Evolutionary conservation across 495 filamentous ascomycete genomes (phyloP).

Genomic region (Cercophora newfieldiana): DNA sequence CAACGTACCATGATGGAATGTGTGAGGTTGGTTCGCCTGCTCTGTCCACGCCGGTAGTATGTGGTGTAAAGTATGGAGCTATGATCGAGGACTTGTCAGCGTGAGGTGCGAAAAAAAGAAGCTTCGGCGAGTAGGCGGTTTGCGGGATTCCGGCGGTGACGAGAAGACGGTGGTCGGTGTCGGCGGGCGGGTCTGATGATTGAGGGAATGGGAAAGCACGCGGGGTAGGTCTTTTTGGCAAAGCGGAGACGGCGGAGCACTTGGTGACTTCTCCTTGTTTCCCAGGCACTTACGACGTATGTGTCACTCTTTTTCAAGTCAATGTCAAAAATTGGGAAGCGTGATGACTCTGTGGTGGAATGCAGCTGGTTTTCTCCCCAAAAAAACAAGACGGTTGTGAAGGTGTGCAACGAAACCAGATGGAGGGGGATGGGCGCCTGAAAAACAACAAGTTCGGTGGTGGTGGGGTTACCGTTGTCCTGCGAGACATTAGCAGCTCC

Average conservation of each 20-base stretch:
- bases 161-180: constrained; percentile 5
- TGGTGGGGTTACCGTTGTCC: constrained; percentile 30
- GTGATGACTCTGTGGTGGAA: neutral
- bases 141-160: neutral
- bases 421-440: constrained; percentile 29
- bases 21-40: neutral
- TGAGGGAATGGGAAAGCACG: constrained; percentile 10
- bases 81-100: neutral
- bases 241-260: constrained; percentile 19
- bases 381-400: constrained; percentile 6
- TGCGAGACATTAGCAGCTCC: constrained; percentile 22
- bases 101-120: neutral
- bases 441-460: constrained; percentile 30
- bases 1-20: constrained; percentile 15
- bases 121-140: neutral
- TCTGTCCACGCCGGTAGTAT: neutral
- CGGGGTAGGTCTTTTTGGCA: constrained; percentile 17
- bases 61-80: neutral
- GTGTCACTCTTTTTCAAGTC: neutral
- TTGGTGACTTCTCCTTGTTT: neutral
- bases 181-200: constrained; percentile 12
- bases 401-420: constrained; percentile 27
- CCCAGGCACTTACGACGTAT: neutral
- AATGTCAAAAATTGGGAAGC: constrained; percentile 3
- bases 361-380: neutral